Conservation (phyloP, 345 rosid genomes). For the Aegle marmelos region DNA sequence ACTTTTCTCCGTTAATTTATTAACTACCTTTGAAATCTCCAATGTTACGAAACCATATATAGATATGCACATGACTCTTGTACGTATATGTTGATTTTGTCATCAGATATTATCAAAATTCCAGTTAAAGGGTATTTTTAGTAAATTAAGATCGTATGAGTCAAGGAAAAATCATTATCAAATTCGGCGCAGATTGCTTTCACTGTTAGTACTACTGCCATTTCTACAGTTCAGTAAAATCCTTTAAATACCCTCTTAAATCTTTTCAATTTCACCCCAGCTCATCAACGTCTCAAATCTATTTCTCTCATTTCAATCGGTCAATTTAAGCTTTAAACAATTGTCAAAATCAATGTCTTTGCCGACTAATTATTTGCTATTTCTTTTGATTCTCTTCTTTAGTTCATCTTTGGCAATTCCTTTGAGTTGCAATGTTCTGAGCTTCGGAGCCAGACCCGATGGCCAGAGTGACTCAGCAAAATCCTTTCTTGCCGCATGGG, state of each 20-base stretch:
- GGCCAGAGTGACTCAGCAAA: conserved; percentile 52
- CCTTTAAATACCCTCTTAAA: neutral
- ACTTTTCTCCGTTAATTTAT: too few species aligned
- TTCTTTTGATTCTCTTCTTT: conserved; percentile 10
- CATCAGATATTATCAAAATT: neutral
- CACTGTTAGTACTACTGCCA: too few species aligned
- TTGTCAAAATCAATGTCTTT: conserved; percentile 23
- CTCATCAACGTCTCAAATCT: neutral
- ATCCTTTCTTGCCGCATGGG: conserved; percentile 53
- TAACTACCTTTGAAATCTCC: neutral
- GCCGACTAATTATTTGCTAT: neutral
- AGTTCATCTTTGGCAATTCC: conserved; percentile 10
- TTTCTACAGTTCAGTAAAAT: neutral
- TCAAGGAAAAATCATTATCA: too few species aligned
- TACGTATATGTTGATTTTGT: neutral
- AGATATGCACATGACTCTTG: neutral
- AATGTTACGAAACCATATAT: neutral
- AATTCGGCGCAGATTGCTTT: neutral
- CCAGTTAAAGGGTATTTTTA: neutral
- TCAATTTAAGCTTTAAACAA: neutral
- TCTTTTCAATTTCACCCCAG: neutral
- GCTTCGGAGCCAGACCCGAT: conserved; percentile 52
- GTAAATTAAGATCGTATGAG: too few species aligned
- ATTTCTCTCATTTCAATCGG: neutral
- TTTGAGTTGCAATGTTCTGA: conserved; percentile 37